Percentiles rank a stretch among this genome's conserved stretches.
Conservation (phyloP, 352 stramenopile species). For the Thalassiosira sp. region DNA sequence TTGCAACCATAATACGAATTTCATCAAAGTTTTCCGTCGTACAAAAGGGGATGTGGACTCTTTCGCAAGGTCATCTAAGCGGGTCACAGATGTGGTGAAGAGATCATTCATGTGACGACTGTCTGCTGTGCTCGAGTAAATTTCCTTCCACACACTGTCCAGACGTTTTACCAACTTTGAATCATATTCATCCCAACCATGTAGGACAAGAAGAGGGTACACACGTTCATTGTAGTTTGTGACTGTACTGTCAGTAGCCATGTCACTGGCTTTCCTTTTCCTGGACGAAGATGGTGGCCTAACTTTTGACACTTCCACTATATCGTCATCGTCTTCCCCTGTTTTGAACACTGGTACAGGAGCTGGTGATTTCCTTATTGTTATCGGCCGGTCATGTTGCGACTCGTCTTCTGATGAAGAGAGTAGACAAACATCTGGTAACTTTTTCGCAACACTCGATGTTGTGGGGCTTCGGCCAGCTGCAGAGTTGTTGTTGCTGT, state of each 20-base stretch:
- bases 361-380: slow-evolving; percentile 3
- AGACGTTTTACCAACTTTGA: slow-evolving; percentile 27
- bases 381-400: neutral
- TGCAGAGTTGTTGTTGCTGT: too few relatives aligned
- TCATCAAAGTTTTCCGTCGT: slow-evolving; percentile 36
- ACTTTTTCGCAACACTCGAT: slow-evolving; percentile 20
- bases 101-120: slow-evolving; percentile 24
- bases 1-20: slow-evolving; percentile 50
- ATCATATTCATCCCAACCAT: slow-evolving; percentile 40
- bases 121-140: slow-evolving; percentile 8
- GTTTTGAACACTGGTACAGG: slow-evolving; percentile 14
- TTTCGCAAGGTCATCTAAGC: slow-evolving; percentile 23
- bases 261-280: slow-evolving; percentile 25
- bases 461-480: slow-evolving; percentile 8
- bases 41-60: slow-evolving; percentile 30
- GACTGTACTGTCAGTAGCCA: slow-evolving; percentile 2
- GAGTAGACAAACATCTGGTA: slow-evolving; percentile 17
- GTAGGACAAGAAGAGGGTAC: slow-evolving; percentile 41
- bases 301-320: neutral
- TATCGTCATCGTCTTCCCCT: neutral
- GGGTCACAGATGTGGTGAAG: slow-evolving; percentile 16
- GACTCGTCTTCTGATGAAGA: slow-evolving; percentile 25
- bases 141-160: slow-evolving; percentile 43
- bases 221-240: neutral
- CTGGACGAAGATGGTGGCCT: neutral